Evolutionary conservation across 2,329 filamentous ascomycete species (phyloP), one percentile per base, ranked within the genome.

Genomic region (Neonectria hederae): DNA sequence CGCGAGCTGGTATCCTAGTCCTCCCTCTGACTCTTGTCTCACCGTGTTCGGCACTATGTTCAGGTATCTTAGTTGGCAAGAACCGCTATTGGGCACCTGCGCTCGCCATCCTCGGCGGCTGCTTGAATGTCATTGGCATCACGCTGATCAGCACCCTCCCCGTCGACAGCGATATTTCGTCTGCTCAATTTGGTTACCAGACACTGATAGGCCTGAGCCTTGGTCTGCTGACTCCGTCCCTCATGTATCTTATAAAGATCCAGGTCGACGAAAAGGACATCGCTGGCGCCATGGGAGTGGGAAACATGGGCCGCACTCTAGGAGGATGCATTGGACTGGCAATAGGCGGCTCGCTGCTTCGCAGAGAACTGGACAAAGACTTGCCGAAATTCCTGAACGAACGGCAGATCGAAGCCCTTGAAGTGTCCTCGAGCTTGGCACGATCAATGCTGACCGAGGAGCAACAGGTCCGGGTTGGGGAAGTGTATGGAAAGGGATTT

Each of bases 11-110:
- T 2, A 53, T 59, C 8, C 14, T 53, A 2, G 26, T 59, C 3
- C 57, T 59, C 38, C 48, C 57, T 4, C 24, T 59, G 38, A 59
- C 57, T 10, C 28, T 59, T 2, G 57, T 59, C 5, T 59, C 57
- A 2, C 57, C 57, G 4, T 53, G 48, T 22, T 52, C 48, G 7
- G 48, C 57, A n/a, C 19, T 59, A 8, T 53, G n/a, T 4, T 52
- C 48, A 5, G 57, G 57, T 1, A 59, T 59, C 10, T 26, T 46
- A 19, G 48, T 59, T 17, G 40, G 48, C 14, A 59, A 59, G 19
- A 52, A 59, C 17, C 48, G 38, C 8, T 43, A 45, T 8, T 46
- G 26, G 38, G 48, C 57, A 5, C 57, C 48, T 11, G 28, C 21
- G 2, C 49, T 59, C 11, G 40, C 48, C 1, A 46, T 59, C 28